These are phyloP conservation scores for Floccularia luteovirens DNA, from an alignment of 768 basidiomycete species.

Conservation along the genomic window DNA sequence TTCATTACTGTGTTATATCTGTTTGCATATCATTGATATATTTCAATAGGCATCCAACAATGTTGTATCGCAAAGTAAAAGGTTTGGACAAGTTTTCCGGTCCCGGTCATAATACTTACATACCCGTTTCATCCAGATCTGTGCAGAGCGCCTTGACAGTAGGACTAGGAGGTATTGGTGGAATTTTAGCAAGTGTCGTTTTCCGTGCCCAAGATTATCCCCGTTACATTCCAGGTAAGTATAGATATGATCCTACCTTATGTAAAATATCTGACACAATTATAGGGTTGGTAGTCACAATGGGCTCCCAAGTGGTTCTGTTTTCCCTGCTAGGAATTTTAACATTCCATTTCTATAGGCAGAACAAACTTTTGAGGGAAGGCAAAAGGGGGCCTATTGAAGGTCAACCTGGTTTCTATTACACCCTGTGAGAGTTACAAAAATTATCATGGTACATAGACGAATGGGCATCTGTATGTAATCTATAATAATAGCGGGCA, in stretches of 20 bases:
- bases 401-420: conserved; percentile 26
- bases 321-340: conserved; percentile 23
- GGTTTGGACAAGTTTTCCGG: conserved; percentile 10
- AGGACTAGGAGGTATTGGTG: conserved; percentile 32
- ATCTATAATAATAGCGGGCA: too few species aligned
- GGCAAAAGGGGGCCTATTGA: conserved; percentile 25
- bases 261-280: background rate
- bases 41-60: conserved; percentile 29
- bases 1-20: too few species aligned
- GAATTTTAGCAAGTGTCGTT: conserved; percentile 32
- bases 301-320: conserved; percentile 30
- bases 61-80: conserved; percentile 40
- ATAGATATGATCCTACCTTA: conserved; percentile 1
- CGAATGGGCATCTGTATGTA: too few species aligned
- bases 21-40: background rate
- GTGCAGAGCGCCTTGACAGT: conserved; percentile 32
- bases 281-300: conserved; percentile 29
- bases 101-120: conserved; percentile 3
- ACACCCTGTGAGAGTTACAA: conserved; percentile 24
- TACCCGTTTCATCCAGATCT: conserved; percentile 13
- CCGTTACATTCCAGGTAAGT: conserved; percentile 32
- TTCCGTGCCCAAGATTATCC: conserved; percentile 35
- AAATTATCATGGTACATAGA: too few species aligned
- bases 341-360: conserved; percentile 24
- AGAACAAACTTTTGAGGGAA: conserved; percentile 26